phyloP scores from a whole-genome alignment of 176 grass and related monocot species.

The Oryza brachyantha region DNA sequence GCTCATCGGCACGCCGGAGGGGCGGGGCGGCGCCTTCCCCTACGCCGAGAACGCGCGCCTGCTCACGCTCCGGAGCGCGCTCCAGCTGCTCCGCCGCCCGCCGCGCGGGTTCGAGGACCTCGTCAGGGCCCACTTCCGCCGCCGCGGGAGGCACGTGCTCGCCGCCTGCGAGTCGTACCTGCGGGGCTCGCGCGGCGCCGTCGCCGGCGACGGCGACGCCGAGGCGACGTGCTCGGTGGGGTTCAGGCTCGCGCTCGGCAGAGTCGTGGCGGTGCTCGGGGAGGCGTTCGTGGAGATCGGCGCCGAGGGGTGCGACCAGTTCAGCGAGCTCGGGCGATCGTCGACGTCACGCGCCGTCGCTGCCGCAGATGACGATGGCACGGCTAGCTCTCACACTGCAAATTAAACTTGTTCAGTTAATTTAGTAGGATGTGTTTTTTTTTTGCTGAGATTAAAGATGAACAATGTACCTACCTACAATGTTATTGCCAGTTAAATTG shows the following conservation, averaged over 20 bases:
- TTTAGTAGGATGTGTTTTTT: too few relatives aligned
- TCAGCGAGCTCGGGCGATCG: too few relatives aligned
- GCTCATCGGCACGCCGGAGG: neutral
- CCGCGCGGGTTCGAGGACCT: neutral
- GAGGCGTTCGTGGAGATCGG: neutral
- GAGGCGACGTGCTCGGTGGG: neutral
- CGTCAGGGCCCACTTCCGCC: neutral
- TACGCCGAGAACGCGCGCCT: slow-evolving; percentile 24
- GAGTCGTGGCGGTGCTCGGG: neutral
- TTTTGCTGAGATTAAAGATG: too few relatives aligned
- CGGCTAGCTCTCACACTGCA: too few relatives aligned
- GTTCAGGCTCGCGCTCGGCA: neutral
- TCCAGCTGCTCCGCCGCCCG: neutral
- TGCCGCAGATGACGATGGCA: too few relatives aligned
- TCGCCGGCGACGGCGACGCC: neutral
- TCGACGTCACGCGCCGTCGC: too few relatives aligned
- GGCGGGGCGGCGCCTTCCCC: neutral
- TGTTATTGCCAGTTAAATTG: too few relatives aligned
- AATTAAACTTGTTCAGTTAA: too few relatives aligned
- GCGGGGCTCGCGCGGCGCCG: neutral
- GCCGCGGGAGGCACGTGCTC: neutral
- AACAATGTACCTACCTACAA: too few relatives aligned
- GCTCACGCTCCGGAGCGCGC: neutral
- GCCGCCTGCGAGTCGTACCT: neutral
- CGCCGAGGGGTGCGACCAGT: too few relatives aligned